Evolutionary conservation across 805 yeast species (phyloP).

Genomic region (Kodamaea jinghongensis): DNA sequence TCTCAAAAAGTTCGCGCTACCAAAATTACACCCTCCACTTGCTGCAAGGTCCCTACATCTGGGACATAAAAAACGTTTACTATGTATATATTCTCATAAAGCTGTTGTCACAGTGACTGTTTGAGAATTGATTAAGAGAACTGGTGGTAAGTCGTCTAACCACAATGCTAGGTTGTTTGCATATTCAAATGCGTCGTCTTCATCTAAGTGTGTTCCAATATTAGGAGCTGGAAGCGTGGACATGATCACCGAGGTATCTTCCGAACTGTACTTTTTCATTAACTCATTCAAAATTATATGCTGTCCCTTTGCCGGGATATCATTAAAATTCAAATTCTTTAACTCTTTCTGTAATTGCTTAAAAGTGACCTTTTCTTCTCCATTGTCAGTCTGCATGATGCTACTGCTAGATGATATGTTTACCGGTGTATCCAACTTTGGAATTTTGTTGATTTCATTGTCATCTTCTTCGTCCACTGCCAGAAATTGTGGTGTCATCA

Average conservation of each 20-base stretch:
- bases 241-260: constrained; percentile 67
- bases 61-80: no score
- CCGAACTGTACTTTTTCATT: constrained; percentile 62
- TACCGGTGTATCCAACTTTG: constrained; percentile 1
- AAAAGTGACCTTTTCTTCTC: constrained; percentile 22
- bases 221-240: constrained; percentile 90
- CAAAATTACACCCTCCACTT: no score
- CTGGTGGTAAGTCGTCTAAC: constrained; percentile 82
- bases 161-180: constrained; percentile 74
- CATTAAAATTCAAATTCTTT: constrained; percentile 59
- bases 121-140: constrained; percentile 80
- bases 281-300: constrained; percentile 84
- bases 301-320: constrained; percentile 89
- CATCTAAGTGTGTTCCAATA: constrained; percentile 73
- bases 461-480: constrained; percentile 20
- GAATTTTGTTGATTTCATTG: constrained; percentile 3
- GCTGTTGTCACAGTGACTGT: constrained; percentile 97
- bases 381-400: constrained; percentile 6
- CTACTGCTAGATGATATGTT: constrained; percentile 3
- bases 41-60: no score
- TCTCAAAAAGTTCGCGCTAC: no score
- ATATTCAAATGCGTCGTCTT: constrained; percentile 68
- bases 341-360: constrained; percentile 39
- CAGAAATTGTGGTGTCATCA: constrained; percentile 34
- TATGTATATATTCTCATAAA: constrained; percentile 36